Evolutionary conservation across 202 grass and related monocot species (phyloP).

Genomic region (Panicum virgatum): DNA sequence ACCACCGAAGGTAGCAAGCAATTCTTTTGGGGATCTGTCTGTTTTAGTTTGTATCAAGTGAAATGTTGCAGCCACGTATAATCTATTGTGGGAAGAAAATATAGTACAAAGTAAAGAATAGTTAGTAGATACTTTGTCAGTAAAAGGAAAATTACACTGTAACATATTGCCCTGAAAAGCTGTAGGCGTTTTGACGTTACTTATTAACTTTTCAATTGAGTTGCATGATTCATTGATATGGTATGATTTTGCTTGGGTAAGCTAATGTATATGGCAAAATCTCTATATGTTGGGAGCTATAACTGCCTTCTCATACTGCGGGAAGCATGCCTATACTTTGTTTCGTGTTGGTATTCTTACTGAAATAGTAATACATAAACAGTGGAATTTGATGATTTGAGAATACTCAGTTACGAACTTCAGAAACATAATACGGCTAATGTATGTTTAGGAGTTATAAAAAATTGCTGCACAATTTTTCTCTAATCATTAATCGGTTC

Average conservation of each 20-base stretch:
- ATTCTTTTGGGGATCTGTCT: background rate
- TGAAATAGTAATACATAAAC: background rate
- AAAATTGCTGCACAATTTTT: background rate
- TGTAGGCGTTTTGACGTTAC: background rate
- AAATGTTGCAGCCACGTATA: background rate
- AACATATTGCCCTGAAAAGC: background rate
- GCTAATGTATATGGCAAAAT: background rate
- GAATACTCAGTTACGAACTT: background rate
- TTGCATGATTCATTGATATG: constrained; percentile 5
- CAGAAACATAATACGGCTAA: background rate
- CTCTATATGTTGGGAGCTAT: background rate
- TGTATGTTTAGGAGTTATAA: background rate
- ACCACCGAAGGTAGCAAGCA: constrained; percentile 77
- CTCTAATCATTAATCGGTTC: background rate
- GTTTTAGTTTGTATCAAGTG: constrained; percentile 14
- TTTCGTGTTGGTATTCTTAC: background rate
- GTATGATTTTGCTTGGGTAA: background rate
- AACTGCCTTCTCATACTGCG: background rate
- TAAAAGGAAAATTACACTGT: background rate
- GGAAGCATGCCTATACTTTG: background rate
- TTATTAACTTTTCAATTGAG: background rate
- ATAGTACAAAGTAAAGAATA: background rate
- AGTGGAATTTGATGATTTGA: background rate
- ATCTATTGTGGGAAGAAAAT: background rate
- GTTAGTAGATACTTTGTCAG: background rate